Conservation (phyloP, 2,329 filamentous ascomycete species). For the Dactylellina leptospora region DNA sequence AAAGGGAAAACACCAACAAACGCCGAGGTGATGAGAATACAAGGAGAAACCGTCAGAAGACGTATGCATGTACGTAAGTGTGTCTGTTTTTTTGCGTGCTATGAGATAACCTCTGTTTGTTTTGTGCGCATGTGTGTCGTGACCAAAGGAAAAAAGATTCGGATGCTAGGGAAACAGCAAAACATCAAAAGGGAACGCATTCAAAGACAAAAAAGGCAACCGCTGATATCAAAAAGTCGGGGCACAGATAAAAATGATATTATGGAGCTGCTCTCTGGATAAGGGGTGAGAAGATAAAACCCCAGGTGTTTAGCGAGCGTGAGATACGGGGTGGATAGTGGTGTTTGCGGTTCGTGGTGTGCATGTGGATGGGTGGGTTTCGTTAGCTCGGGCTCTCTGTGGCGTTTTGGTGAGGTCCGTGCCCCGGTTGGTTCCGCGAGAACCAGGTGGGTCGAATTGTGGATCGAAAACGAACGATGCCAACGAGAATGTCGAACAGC, state of each 20-base stretch:
- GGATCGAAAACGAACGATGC: not conserved
- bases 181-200: not conserved
- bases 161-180: slow-evolving; percentile 30
- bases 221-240: not conserved
- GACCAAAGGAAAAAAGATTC: slow-evolving; percentile 18
- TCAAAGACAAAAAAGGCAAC: slow-evolving; percentile 1
- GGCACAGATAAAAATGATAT: slow-evolving; percentile 13
- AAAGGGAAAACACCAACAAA: slow-evolving; percentile 39
- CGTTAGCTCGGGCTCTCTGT: not conserved
- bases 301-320: slow-evolving; percentile 13
- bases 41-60: slow-evolving; percentile 18
- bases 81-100: too few species aligned
- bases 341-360: not conserved
- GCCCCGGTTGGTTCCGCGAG: not conserved
- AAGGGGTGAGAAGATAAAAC: not conserved
- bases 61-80: slow-evolving; percentile 53
- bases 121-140: slow-evolving; percentile 24
- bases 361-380: too few species aligned
- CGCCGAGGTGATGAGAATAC: slow-evolving; percentile 33
- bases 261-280: too few species aligned
- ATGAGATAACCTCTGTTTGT: too few species aligned
- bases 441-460: too few species aligned
- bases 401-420: too few species aligned
- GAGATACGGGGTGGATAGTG: slow-evolving; percentile 5
- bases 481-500: not conserved